Evolutionary conservation across 495 filamentous ascomycete species (phyloP), one percentile per base, ranked within the genome.

Genomic region (Lindgomyces ingoldianus): DNA sequence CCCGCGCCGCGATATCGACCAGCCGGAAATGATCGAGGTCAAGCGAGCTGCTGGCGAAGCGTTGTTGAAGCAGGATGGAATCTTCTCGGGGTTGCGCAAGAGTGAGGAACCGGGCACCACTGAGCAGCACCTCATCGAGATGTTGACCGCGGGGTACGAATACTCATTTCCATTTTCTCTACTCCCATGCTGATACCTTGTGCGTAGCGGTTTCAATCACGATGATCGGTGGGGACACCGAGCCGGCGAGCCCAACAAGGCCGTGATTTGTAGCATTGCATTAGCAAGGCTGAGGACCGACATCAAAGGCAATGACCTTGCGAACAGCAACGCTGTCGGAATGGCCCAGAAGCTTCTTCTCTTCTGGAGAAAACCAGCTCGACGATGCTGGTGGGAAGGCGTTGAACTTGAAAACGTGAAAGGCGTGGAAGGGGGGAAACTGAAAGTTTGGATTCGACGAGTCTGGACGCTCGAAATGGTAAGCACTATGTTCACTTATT

Each of bases 391-490:
- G 94, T 99, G 94, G 94, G 94, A 98, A 74, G 95, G 94, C 9
- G 88, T 97, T n/a, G 93, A 97, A 71, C 80, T 99, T 21, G 84
- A 91, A 18, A 77, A 88, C 57, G 90, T 99, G 14, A 95, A 96
- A 50, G 94, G 94, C 11, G 85, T 97, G 16, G 87, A 96, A 36
- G 95, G 33, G 14, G 33, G 94, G 26, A 89, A 87, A 69, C 79
- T 99, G 71, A 99, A 98, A 76, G 91, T 98, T 62, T 99, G 94
- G 94, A 96, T 98, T 70, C 83, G 94, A 62, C 81, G 94, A 70
- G 94, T 99, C 62, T 99, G 94, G 94, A 99, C 94, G 62, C 80
- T 99, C 59, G 94, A 99, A 84, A 99, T 99, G 94, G 87, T 89
- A 76, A 73, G 83, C 68, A 1, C 21, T 30, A n/a, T n/a, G n/a